phyloP scores from a whole-genome alignment of 805 yeast genomes.

The Torulaspora gathmanii region DNA sequence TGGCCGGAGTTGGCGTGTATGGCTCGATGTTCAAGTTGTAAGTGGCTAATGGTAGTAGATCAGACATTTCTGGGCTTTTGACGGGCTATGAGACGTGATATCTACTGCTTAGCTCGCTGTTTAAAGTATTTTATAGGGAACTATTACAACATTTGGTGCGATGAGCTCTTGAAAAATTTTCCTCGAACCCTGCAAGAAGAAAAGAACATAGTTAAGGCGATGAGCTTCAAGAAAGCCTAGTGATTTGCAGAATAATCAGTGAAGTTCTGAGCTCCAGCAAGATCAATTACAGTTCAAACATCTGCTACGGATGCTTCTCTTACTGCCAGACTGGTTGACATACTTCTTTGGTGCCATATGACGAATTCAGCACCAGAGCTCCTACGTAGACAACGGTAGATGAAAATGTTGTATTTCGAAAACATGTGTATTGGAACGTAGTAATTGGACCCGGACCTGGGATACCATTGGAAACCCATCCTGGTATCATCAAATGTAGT shows the following conservation, averaged over 20 bases:
- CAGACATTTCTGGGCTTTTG: slow-evolving; percentile 47
- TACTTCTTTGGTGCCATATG: too few species aligned
- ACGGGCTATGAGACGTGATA: neutral
- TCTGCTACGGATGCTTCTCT: too few species aligned
- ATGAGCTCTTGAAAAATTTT: slow-evolving; percentile 13
- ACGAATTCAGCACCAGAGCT: too few species aligned
- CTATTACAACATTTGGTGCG: slow-evolving; percentile 8
- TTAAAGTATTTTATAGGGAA: neutral
- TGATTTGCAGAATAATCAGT: neutral
- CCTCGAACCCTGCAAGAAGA: slow-evolving; percentile 2
- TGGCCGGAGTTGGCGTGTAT: slow-evolving; percentile 81
- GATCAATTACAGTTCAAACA: too few species aligned
- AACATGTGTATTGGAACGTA: neutral
- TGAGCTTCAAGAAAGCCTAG: slow-evolving; percentile 3
- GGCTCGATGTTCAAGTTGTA: slow-evolving; percentile 83
- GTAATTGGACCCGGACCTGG: neutral
- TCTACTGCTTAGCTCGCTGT: neutral
- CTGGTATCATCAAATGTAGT: slow-evolving; percentile 15
- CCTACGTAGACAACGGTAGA: too few species aligned
- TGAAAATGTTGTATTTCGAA: too few species aligned
- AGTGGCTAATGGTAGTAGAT: slow-evolving; percentile 77
- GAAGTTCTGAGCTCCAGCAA: too few species aligned
- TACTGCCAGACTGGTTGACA: too few species aligned
- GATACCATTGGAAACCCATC: neutral
- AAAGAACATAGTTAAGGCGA: slow-evolving; percentile 3